Conservation (phyloP, 805 yeast species). For the Candida andamanensis region DNA sequence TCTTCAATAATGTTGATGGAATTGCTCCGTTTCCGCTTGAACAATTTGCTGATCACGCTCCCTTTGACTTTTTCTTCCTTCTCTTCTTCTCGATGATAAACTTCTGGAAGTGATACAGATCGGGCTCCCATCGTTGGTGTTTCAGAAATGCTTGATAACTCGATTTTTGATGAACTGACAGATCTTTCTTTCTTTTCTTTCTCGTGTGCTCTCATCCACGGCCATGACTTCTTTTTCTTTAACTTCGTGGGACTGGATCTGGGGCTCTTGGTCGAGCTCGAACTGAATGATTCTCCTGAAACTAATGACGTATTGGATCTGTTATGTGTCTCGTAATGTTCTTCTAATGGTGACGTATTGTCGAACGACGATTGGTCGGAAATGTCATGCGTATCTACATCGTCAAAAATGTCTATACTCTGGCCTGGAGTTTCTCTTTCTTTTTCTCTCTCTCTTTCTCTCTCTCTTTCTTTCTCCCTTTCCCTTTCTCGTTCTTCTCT, state of each 20-base stretch:
- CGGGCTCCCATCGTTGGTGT: slow-evolving; percentile 11
- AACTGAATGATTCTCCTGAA: slow-evolving; percentile 6
- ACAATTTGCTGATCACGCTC: slow-evolving; percentile 36
- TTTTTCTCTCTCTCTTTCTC: background rate
- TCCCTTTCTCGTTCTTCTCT: background rate
- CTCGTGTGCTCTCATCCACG: slow-evolving; percentile 24
- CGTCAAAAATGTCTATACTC: slow-evolving; percentile 8
- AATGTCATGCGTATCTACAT: slow-evolving; percentile 10
- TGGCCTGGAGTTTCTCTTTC: background rate
- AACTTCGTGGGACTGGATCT: slow-evolving; percentile 15
- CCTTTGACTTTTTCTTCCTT: slow-evolving; percentile 19
- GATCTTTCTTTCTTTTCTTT: slow-evolving; percentile 22
- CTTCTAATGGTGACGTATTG: slow-evolving; percentile 3
- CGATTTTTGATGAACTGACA: slow-evolving; percentile 25
- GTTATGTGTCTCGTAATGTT: background rate
- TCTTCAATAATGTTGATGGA: slow-evolving; percentile 7
- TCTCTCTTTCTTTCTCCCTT: background rate
- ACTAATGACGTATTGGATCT: slow-evolving; percentile 3
- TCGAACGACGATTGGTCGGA: slow-evolving; percentile 12
- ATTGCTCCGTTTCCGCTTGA: slow-evolving; percentile 30
- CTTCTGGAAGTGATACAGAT: slow-evolving; percentile 37
- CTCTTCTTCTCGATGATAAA: slow-evolving; percentile 4
- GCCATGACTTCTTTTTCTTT: slow-evolving; percentile 38
- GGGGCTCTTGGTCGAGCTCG: slow-evolving; percentile 1
- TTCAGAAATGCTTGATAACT: slow-evolving; percentile 22